Conservation (phyloP, 2,329 filamentous ascomycete genomes). For the Epicoccum sorghinum region DNA sequence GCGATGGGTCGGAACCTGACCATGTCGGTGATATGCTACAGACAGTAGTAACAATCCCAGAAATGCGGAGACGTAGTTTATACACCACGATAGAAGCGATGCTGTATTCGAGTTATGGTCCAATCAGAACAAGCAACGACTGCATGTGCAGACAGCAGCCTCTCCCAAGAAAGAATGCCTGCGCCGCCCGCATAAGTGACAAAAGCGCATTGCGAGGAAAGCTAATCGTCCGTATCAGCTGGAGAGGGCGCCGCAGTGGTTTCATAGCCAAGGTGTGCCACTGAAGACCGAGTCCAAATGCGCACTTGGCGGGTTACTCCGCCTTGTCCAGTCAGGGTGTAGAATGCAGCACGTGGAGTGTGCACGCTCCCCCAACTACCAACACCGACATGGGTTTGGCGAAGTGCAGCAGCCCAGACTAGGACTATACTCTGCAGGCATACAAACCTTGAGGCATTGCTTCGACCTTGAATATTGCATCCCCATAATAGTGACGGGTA, state of each 20-base stretch:
- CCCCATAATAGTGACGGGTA: too few relatives aligned
- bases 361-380: slow-evolving; percentile 1
- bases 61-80: slow-evolving; percentile 31
- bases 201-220: slow-evolving; percentile 28
- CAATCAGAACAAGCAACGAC: slow-evolving; percentile 24
- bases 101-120: slow-evolving; percentile 17
- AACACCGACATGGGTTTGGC: slow-evolving; percentile 18
- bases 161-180: slow-evolving; percentile 22
- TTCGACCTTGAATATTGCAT: neutral
- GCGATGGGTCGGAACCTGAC: slow-evolving; percentile 29
- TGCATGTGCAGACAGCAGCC: slow-evolving; percentile 32
- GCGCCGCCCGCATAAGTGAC: slow-evolving; percentile 29
- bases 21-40: slow-evolving; percentile 25
- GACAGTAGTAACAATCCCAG: slow-evolving; percentile 20
- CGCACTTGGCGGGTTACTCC: slow-evolving; percentile 22
- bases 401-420: slow-evolving; percentile 8
- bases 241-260: slow-evolving; percentile 22
- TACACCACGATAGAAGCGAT: slow-evolving; percentile 24
- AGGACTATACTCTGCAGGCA: slow-evolving; percentile 10
- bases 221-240: slow-evolving; percentile 23
- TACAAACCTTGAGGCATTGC: neutral
- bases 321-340: slow-evolving; percentile 27
- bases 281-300: slow-evolving; percentile 23
- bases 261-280: slow-evolving; percentile 30
- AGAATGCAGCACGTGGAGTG: slow-evolving; percentile 21